phyloP scores from a whole-genome alignment of 2,329 filamentous ascomycete species.

The Elsinoe arachidis region DNA sequence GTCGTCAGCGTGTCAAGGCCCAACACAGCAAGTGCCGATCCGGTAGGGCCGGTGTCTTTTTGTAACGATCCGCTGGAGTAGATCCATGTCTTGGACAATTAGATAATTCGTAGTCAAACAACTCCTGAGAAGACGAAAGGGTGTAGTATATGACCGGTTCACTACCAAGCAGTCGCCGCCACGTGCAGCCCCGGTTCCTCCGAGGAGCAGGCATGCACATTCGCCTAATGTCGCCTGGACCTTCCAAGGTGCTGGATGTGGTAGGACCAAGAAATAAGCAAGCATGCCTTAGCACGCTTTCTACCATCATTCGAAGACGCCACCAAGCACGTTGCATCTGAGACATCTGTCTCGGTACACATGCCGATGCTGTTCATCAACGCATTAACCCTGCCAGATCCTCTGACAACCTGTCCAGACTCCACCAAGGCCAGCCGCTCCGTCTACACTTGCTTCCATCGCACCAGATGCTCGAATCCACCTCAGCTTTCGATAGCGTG shows the following conservation, averaged over 20 bases:
- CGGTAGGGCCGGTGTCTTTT: no score
- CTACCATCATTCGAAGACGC: no score
- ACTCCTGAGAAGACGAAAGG: no score
- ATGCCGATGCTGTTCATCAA: neutral
- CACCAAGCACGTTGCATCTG: no score
- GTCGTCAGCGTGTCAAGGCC: neutral
- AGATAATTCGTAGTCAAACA: no score
- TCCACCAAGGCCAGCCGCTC: neutral
- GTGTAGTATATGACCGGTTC: no score
- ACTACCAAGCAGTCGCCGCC: neutral
- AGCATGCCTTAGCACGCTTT: neutral
- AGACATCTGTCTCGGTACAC: neutral
- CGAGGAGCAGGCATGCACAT: neutral
- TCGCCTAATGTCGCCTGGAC: neutral
- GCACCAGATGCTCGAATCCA: neutral
- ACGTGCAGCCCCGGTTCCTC: neutral
- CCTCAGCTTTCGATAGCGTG: neutral
- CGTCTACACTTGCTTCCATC: conserved; percentile 1
- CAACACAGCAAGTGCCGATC: neutral
- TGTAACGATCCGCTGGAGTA: no score
- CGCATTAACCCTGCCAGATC: neutral
- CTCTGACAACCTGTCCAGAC: neutral
- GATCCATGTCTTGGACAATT: no score
- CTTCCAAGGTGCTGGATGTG: neutral
- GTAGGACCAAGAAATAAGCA: neutral